A percentile compares a stretch with the other conserved stretches of the same genome.
Conservation (phyloP, 768 basidiomycete genomes). For the Suillus plorans region DNA sequence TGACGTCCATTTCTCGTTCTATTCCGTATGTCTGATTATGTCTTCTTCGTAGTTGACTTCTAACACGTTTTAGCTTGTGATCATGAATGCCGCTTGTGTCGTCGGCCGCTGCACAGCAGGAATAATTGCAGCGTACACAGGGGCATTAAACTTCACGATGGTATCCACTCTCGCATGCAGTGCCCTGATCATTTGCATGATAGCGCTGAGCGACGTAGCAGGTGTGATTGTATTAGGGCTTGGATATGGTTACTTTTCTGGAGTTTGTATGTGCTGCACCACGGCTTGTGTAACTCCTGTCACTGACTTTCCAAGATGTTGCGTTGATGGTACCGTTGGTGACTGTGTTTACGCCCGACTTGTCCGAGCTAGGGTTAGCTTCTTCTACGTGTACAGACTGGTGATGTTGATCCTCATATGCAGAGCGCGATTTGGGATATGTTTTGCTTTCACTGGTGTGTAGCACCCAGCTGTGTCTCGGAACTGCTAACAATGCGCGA, state of each 20-base stretch:
- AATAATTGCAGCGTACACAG: slow-evolving; percentile 37
- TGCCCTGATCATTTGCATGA: slow-evolving; percentile 43
- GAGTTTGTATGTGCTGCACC: slow-evolving; percentile 34
- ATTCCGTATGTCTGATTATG: slow-evolving; percentile 37
- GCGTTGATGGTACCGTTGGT: slow-evolving; percentile 44
- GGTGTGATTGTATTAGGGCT: slow-evolving; percentile 43
- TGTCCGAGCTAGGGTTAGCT: slow-evolving; percentile 50
- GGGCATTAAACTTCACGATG: slow-evolving; percentile 44
- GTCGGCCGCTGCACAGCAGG: slow-evolving; percentile 47
- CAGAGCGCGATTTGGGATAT: slow-evolving; percentile 45
- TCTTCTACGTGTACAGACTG: neutral
- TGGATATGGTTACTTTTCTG: slow-evolving; percentile 51
- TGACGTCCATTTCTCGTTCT: slow-evolving; percentile 48
- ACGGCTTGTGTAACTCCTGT: neutral
- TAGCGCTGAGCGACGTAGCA: slow-evolving; percentile 38
- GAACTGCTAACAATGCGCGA: neutral
- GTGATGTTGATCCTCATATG: neutral
- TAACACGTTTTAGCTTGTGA: slow-evolving; percentile 38
- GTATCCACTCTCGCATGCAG: slow-evolving; percentile 33
- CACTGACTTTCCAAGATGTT: slow-evolving; percentile 30
- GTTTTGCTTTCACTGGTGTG: slow-evolving; percentile 45
- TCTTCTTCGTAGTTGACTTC: neutral
- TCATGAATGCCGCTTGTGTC: slow-evolving; percentile 52
- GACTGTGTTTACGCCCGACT: slow-evolving; percentile 40
- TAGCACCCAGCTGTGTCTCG: neutral